phyloP scores from a whole-genome alignment of 805 yeast species.

The Jamesozyma jinghongensis region DNA sequence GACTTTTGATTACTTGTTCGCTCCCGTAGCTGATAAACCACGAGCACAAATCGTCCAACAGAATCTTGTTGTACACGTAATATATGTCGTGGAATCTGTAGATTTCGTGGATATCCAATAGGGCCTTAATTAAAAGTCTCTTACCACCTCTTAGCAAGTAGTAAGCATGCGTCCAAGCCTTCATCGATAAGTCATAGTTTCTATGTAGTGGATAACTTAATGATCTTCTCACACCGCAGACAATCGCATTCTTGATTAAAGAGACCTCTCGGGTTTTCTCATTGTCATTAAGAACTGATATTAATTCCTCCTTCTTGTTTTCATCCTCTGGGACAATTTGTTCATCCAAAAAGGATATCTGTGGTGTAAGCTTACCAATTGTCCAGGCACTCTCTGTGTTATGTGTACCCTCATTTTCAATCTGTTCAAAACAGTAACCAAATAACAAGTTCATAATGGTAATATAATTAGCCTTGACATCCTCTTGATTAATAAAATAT shows the following conservation, averaged over 20 bases:
- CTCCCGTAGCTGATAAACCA: constrained; percentile 59
- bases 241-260: constrained; percentile 42
- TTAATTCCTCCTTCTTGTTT: neutral
- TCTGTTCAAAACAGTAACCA: constrained; percentile 62
- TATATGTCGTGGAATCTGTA: constrained; percentile 79
- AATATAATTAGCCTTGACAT: constrained; percentile 48
- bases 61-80: constrained; percentile 70
- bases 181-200: constrained; percentile 47
- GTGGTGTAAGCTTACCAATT: constrained; percentile 78
- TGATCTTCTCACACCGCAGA: constrained; percentile 63
- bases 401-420: constrained; percentile 63
- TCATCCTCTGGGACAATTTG: constrained; percentile 34
- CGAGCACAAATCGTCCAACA: constrained; percentile 66
- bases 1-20: constrained; percentile 47
- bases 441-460: constrained; percentile 60
- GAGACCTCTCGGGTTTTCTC: constrained; percentile 6
- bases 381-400: constrained; percentile 92
- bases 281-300: neutral
- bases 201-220: constrained; percentile 75
- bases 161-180: constrained; percentile 71
- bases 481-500: constrained; percentile 38
- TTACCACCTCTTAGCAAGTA: constrained; percentile 59
- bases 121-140: constrained; percentile 47
- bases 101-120: constrained; percentile 57
- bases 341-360: constrained; percentile 61